A percentile compares a stretch with the other conserved stretches of the same genome.
Conservation (phyloP, 2,329 filamentous ascomycete species). For the Aspergillus latus region DNA sequence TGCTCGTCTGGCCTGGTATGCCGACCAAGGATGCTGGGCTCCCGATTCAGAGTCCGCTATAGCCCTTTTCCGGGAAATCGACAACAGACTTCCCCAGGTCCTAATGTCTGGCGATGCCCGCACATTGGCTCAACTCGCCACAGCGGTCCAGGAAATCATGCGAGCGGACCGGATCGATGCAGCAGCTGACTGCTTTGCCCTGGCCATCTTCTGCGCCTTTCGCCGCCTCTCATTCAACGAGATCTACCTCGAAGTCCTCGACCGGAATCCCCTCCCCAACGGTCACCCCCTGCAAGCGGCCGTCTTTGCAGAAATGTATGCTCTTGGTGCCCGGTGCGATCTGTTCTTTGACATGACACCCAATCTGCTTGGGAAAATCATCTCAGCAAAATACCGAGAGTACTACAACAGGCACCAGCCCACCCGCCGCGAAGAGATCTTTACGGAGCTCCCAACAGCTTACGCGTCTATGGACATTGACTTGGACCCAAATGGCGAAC, state of each 20-base stretch:
- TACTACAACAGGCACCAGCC: conserved; percentile 44
- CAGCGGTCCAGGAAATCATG: conserved; percentile 35
- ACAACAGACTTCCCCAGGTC: conserved; percentile 26
- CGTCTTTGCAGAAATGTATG: conserved; percentile 62
- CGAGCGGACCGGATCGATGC: conserved; percentile 40
- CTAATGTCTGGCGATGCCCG: conserved; percentile 27
- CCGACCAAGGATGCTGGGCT: conserved; percentile 35
- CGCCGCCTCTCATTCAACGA: conserved; percentile 59
- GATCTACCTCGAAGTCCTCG: conserved; percentile 61
- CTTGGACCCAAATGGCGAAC: conserved; percentile 46
- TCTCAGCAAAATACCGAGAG: conserved; percentile 41
- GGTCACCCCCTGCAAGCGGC: conserved; percentile 62
- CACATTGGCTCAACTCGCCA: conserved; percentile 37
- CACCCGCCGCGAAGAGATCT: conserved; percentile 13
- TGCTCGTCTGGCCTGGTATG: conserved; percentile 43
- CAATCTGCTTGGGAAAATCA: conserved; percentile 47
- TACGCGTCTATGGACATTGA: conserved; percentile 56
- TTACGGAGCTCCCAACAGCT: conserved; percentile 48
- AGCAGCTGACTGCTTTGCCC: conserved; percentile 54
- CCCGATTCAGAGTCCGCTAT: conserved; percentile 28
- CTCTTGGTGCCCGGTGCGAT: conserved; percentile 61
- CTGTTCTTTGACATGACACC: conserved; percentile 59
- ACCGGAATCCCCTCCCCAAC: conserved; percentile 61
- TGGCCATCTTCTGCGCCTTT: conserved; percentile 58
- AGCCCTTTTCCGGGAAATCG: conserved; percentile 39